Evolutionary conservation across 2,329 filamentous ascomycete genomes (phyloP).

Genomic region (Chaetomiaceae sp.): DNA sequence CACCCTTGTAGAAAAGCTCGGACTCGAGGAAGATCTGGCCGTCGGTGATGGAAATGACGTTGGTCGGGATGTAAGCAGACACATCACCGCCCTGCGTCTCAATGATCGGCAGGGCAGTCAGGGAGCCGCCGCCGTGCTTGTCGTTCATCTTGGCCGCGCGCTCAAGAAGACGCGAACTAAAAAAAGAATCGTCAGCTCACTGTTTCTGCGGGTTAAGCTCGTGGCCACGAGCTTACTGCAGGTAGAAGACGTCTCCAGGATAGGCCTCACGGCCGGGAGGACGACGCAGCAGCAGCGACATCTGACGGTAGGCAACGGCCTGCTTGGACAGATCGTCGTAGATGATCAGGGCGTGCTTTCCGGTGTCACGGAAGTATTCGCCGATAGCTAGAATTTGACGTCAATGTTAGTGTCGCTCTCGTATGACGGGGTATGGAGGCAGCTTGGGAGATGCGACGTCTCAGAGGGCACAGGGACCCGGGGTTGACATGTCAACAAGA

Average conservation of each 20-base stretch:
- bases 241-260: conserved; percentile 98
- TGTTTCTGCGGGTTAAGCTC: too few relatives aligned
- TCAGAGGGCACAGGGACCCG: too few relatives aligned
- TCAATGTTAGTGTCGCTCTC: too few relatives aligned
- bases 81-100: conserved; percentile 99
- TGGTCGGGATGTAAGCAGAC: conserved; percentile 99
- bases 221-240: too few relatives aligned
- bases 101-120: conserved; percentile 95
- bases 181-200: too few relatives aligned
- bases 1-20: conserved; percentile 99
- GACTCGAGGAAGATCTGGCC: conserved; percentile 99
- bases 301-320: conserved; percentile 96
- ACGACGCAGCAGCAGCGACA: conserved; percentile 96
- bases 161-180: conserved; percentile 97
- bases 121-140: conserved; percentile 88
- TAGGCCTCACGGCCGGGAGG: conserved; percentile 98
- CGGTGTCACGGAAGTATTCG: conserved; percentile 76
- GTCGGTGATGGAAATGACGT: conserved; percentile 99
- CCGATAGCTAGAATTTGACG: too few relatives aligned
- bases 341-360: conserved; percentile 83
- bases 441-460: too few relatives aligned
- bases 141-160: conserved; percentile 99
- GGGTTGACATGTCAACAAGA: too few relatives aligned
- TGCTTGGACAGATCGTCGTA: conserved; percentile 98
- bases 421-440: too few relatives aligned